Evolutionary conservation across 495 filamentous ascomycete species (phyloP).

Genomic region (Tirmania nivea): DNA sequence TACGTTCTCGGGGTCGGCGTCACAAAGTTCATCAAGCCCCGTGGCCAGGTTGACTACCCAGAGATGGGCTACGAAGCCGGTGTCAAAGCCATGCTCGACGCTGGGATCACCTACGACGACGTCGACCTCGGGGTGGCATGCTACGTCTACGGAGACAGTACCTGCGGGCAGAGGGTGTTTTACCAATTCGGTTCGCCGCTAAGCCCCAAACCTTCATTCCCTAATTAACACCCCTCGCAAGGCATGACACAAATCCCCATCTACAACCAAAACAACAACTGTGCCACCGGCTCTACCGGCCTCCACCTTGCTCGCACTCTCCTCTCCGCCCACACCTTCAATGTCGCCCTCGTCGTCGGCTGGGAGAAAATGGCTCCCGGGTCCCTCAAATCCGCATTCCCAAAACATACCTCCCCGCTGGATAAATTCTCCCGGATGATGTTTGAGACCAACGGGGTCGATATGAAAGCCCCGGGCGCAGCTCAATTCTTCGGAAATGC

Average conservation of each 20-base stretch:
- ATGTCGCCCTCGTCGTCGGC: slow-evolving; percentile 76
- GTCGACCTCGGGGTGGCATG: slow-evolving; percentile 92
- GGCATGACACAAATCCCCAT: slow-evolving; percentile 80
- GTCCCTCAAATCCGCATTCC: slow-evolving; percentile 56
- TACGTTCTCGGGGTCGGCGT: slow-evolving; percentile 95
- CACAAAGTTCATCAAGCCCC: slow-evolving; percentile 97
- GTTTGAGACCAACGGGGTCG: slow-evolving; percentile 53
- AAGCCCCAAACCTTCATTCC: not conserved
- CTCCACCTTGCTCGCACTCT: slow-evolving; percentile 63
- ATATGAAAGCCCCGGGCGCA: slow-evolving; percentile 51
- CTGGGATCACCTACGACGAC: slow-evolving; percentile 87
- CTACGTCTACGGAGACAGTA: slow-evolving; percentile 91
- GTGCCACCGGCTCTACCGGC: slow-evolving; percentile 78
- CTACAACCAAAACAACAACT: slow-evolving; percentile 98
- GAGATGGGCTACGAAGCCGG: slow-evolving; percentile 89
- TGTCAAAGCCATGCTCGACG: slow-evolving; percentile 87
- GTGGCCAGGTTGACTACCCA: slow-evolving; percentile 73
- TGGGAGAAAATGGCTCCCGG: slow-evolving; percentile 97
- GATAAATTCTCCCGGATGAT: slow-evolving; percentile 56
- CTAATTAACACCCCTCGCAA: no score
- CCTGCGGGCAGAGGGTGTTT: slow-evolving; percentile 89
- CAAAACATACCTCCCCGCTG: slow-evolving; percentile 57
- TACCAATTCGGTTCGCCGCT: slow-evolving; percentile 98
- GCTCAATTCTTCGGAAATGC: slow-evolving; percentile 96
- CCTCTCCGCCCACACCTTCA: slow-evolving; percentile 45